Conservation (phyloP, 768 basidiomycete species). For the Tulasnella calospora region DNA sequence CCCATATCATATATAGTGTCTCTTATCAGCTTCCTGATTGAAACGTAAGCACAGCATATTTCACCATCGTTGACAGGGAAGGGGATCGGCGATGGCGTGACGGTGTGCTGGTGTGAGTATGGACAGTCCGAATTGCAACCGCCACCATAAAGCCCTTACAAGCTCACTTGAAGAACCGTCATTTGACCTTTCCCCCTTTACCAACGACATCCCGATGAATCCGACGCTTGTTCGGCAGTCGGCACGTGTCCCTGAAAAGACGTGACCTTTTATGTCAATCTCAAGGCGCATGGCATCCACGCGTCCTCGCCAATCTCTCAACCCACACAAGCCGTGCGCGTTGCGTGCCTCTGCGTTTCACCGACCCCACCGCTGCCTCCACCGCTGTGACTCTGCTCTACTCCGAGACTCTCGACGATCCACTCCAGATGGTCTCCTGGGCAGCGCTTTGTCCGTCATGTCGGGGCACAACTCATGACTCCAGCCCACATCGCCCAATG, state of each 20-base stretch:
- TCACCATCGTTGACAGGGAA: not conserved
- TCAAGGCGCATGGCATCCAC: not conserved
- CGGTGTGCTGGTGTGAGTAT: not conserved
- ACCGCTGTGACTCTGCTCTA: not conserved
- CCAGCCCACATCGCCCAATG: not conserved
- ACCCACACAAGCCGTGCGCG: not conserved
- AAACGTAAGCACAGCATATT: not conserved
- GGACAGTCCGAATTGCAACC: conserved; percentile 5
- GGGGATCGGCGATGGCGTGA: not conserved
- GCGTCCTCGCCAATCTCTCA: not conserved
- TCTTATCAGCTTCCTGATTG: not conserved
- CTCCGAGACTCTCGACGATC: not conserved
- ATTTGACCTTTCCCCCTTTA: not conserved
- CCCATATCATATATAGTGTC: not conserved
- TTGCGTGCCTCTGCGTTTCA: not conserved
- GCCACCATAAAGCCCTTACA: not conserved
- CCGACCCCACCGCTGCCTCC: not conserved
- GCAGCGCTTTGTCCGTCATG: too few relatives aligned
- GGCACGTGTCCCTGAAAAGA: not conserved
- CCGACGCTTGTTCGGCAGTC: not conserved
- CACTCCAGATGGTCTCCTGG: not conserved
- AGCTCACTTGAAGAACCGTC: conserved; percentile 5
- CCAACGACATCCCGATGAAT: not conserved
- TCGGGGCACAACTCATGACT: not conserved
- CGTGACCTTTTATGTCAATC: not conserved